Evolutionary conservation across 2,329 filamentous ascomycete genomes (phyloP).

Genomic region (Stenocarpella maydis): DNA sequence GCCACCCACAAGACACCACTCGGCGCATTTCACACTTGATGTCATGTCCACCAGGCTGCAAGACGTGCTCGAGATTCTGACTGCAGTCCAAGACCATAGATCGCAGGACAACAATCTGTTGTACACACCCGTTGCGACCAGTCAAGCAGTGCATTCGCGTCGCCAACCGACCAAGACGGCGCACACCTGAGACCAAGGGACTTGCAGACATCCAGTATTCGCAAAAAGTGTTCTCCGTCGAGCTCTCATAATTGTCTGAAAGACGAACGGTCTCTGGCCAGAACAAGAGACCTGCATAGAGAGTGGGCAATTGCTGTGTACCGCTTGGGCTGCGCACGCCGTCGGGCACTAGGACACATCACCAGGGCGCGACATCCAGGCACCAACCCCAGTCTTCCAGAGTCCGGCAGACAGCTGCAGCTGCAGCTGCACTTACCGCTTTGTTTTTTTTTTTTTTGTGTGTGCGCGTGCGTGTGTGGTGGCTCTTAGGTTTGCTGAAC

Average conservation of each 20-base stretch:
- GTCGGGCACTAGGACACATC: conserved; percentile 16
- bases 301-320: conserved; percentile 8
- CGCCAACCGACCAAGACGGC: background rate
- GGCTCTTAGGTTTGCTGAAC: conserved; percentile 24
- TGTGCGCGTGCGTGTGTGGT: background rate
- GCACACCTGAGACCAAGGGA: background rate
- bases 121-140: background rate
- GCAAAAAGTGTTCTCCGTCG: background rate
- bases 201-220: background rate
- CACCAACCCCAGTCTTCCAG: conserved; percentile 23
- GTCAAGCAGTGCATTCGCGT: background rate
- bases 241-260: background rate
- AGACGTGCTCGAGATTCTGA: conserved; percentile 15
- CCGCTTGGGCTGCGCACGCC: background rate
- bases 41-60: background rate
- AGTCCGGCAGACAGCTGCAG: conserved; percentile 20
- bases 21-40: background rate
- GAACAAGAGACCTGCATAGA: background rate
- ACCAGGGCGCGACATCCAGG: conserved; percentile 32
- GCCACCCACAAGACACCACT: background rate
- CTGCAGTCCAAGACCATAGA: conserved; percentile 20
- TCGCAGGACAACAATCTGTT: background rate
- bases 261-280: background rate
- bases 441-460: background rate
- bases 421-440: conserved; percentile 22